Evolutionary conservation across 208 protist species (phyloP).

Genomic region (Trichomonas vaginalis): DNA sequence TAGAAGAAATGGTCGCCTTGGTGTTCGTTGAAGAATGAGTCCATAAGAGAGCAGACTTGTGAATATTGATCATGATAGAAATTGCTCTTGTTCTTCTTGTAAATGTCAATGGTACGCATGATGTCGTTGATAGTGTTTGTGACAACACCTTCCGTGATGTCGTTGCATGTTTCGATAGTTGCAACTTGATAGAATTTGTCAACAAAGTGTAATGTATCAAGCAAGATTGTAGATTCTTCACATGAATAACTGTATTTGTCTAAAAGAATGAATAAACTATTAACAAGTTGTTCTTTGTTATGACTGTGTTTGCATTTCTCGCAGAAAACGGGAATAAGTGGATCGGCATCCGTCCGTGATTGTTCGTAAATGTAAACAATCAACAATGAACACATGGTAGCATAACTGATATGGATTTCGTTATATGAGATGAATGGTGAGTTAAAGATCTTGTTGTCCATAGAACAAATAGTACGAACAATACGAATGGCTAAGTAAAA

Average conservation of each 20-base stretch:
- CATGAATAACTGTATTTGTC: background rate
- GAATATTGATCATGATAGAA: background rate
- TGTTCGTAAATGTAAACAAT: background rate
- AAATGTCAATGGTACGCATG: background rate
- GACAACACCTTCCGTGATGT: background rate
- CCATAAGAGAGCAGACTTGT: background rate
- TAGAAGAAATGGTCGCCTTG: background rate
- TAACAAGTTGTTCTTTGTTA: background rate
- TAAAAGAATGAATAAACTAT: background rate
- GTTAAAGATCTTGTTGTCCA: background rate
- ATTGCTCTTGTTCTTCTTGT: background rate
- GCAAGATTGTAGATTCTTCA: background rate
- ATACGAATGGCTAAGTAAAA: background rate
- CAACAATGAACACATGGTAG: background rate
- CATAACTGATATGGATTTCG: background rate
- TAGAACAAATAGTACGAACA: background rate
- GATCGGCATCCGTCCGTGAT: background rate
- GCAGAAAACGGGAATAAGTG: background rate
- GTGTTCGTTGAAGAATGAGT: background rate
- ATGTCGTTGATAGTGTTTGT: background rate
- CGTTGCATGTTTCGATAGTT: background rate
- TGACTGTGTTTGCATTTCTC: background rate
- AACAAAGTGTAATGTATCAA: background rate
- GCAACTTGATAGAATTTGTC: background rate
- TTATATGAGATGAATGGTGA: background rate